Evolutionary conservation across 352 stramenopile genomes (phyloP).

Genomic region (Globisporangium solare): DNA sequence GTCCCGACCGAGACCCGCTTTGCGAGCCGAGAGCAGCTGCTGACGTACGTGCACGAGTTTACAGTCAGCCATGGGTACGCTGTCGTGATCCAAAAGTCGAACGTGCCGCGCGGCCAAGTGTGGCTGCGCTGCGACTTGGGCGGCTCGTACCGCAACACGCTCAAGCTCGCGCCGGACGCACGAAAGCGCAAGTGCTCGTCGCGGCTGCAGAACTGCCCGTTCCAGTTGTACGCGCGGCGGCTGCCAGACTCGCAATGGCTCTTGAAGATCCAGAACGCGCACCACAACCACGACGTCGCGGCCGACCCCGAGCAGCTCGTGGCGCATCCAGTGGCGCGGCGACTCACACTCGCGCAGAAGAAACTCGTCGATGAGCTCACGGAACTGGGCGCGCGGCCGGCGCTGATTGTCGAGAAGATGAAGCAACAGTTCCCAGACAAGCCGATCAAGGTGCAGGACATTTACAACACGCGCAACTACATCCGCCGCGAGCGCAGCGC

Average conservation of each 20-base stretch:
- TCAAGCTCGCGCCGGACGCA: neutral
- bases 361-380: constrained; percentile 34
- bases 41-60: constrained; percentile 33
- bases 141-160: constrained; percentile 16
- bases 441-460: constrained; percentile 42
- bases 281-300: constrained; percentile 30
- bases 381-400: constrained; percentile 22
- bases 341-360: constrained; percentile 35
- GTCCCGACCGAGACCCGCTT: constrained; percentile 22
- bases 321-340: constrained; percentile 24
- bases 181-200: constrained; percentile 31
- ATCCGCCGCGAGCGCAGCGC: constrained; percentile 34
- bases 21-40: constrained; percentile 29
- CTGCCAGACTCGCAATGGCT: constrained; percentile 23
- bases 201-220: constrained; percentile 34
- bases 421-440: constrained; percentile 35
- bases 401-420: constrained; percentile 34
- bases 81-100: constrained; percentile 44
- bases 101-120: constrained; percentile 36
- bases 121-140: constrained; percentile 47
- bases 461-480: constrained; percentile 49
- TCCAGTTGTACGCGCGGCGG: constrained; percentile 35
- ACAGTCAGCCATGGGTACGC: constrained; percentile 34
- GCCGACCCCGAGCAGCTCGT: constrained; percentile 19
- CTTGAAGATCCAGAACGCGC: constrained; percentile 26